Evolutionary conservation across 768 basidiomycete genomes (phyloP), one percentile per base, ranked within the genome.

Genomic region (Termitomyces sp.): DNA sequence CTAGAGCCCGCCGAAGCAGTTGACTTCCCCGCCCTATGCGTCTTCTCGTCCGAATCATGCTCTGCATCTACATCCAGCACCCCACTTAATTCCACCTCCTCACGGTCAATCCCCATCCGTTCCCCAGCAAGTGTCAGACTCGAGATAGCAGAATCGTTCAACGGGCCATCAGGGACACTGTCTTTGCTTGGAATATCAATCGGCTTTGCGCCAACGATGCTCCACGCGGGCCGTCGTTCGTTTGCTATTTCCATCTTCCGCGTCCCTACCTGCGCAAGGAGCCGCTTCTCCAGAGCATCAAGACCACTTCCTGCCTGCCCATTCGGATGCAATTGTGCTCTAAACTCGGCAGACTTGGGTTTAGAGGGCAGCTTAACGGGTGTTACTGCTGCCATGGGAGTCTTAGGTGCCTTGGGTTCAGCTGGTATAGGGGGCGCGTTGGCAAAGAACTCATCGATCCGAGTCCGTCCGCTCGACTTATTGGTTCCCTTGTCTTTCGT

Each of bases 251-350:
- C 78, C 6, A 76, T 59, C 67, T 82, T 83, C 54, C 86, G 79
- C 20, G 90, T 92, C 32, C 91, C 91, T 7, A 92, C 90, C 66
- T 92, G 85, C 0, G 84, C 85, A 0, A 89, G 72, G 4, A 93
- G 74, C 55, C 85, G 77, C 52, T 84, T 78, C 68, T 93, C 91
- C 8, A 93, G 74, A 3, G 86, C 90, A 64, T 93, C 90, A 3
- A 93, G 74, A 9, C 90, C 90, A 54, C 78, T 85, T 65, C 84
- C 84, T 58, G 67, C 64, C 45, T 63, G 58, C 54, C 65, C 59
- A 66, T 50, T 57, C 61, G 65, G 40, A 54, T 64, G 38, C 18
- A 59, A 32, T 35, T 63, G 60, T 5, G 62, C 46, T 20, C n/a
- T 58, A 24, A 56, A 58, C 22, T 67, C 60, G 11, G 36, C 28